phyloP scores from a whole-genome alignment of 129 eudicot species.

The Scalesia atractyloides region DNA sequence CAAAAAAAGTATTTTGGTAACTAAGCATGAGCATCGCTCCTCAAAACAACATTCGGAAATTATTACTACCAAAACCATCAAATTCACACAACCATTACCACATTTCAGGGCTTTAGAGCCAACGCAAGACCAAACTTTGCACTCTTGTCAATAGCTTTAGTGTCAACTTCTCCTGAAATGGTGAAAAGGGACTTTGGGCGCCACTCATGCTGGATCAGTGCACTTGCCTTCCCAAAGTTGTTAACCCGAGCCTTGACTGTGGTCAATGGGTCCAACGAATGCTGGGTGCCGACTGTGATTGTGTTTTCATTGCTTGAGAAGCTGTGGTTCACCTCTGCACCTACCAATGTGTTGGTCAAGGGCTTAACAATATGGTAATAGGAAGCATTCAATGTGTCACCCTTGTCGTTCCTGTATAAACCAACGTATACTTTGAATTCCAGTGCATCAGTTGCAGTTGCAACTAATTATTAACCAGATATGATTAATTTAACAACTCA shows the following conservation, averaged over 20 bases:
- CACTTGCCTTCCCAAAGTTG: slow-evolving; percentile 77
- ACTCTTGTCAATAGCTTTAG: slow-evolving; percentile 74
- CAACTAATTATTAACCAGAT: neutral
- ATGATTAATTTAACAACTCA: slow-evolving; percentile 37
- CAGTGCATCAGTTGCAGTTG: neutral
- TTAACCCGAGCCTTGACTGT: slow-evolving; percentile 68
- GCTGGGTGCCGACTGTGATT: slow-evolving; percentile 75
- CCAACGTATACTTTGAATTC: neutral
- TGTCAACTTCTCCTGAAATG: slow-evolving; percentile 76
- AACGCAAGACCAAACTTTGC: slow-evolving; percentile 90
- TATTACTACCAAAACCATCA: slow-evolving; percentile 47
- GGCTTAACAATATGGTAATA: slow-evolving; percentile 81
- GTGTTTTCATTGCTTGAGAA: slow-evolving; percentile 85
- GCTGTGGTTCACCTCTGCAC: slow-evolving; percentile 86
- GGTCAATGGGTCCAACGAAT: slow-evolving; percentile 71
- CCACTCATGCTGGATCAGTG: slow-evolving; percentile 90
- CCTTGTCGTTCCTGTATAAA: slow-evolving; percentile 73
- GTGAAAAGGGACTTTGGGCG: slow-evolving; percentile 83
- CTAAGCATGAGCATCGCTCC: slow-evolving; percentile 28
- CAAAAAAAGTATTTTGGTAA: slow-evolving; percentile 14
- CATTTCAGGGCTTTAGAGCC: slow-evolving; percentile 77
- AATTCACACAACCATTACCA: slow-evolving; percentile 7
- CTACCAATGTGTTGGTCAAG: slow-evolving; percentile 75
- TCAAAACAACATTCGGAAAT: slow-evolving; percentile 27
- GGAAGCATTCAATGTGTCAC: slow-evolving; percentile 71